Conservation (phyloP, 2,329 filamentous ascomycete genomes). For the Colletotrichum sp. region DNA sequence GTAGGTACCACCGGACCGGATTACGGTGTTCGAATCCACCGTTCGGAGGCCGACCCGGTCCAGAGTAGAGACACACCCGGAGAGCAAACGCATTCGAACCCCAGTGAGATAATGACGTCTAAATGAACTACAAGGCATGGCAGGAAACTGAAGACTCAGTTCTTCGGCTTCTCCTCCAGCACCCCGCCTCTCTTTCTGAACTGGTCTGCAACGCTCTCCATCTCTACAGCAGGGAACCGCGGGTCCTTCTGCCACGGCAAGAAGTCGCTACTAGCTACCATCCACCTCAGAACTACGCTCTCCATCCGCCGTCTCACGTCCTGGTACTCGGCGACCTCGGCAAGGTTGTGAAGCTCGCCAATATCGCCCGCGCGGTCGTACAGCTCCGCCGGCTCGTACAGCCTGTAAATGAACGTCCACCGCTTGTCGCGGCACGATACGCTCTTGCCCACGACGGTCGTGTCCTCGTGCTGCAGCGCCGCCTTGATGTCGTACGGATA, state of each 20-base stretch:
- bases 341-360: slow-evolving; percentile 43
- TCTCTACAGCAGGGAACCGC: slow-evolving; percentile 37
- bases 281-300: slow-evolving; percentile 40
- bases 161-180: not conserved
- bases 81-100: not conserved
- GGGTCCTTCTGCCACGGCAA: slow-evolving; percentile 39
- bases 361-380: slow-evolving; percentile 43
- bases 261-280: slow-evolving; percentile 38
- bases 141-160: not conserved
- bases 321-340: slow-evolving; percentile 29
- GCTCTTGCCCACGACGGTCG: slow-evolving; percentile 46
- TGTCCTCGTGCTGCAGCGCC: slow-evolving; percentile 49
- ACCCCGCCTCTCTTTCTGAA: not conserved
- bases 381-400: slow-evolving; percentile 50
- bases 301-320: slow-evolving; percentile 29
- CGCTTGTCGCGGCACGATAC: slow-evolving; percentile 38
- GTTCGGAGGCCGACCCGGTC: not conserved
- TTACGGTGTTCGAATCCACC: not conserved
- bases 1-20: not conserved
- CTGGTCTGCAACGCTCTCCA: slow-evolving; percentile 34
- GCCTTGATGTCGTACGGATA: slow-evolving; percentile 53
- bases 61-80: not conserved
- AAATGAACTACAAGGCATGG: not conserved
- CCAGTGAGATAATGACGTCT: not conserved
- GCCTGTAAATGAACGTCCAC: slow-evolving; percentile 48